Percentiles rank a stretch among this genome's conserved stretches.
Evolutionary conservation across 805 yeast species (phyloP).

Genomic region (Candida wancherniae): DNA sequence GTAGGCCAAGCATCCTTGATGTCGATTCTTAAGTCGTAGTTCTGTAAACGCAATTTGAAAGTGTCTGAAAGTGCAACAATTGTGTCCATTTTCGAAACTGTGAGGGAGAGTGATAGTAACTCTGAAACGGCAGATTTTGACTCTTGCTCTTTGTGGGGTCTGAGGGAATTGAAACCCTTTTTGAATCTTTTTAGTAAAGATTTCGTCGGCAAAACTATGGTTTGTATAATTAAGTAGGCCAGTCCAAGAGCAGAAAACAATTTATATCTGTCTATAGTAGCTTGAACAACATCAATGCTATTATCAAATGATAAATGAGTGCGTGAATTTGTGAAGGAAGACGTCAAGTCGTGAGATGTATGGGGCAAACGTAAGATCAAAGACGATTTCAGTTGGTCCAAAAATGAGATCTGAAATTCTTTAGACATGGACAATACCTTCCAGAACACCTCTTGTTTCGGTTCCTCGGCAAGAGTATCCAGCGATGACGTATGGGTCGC

Average conservation of each 20-base stretch:
- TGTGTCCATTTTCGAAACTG: slow-evolving; percentile 11
- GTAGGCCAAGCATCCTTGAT: slow-evolving; percentile 1
- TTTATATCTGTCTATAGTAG: slow-evolving; percentile 26
- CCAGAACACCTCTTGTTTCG: slow-evolving; percentile 21
- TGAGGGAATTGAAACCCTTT: slow-evolving; percentile 17
- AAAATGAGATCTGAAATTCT: slow-evolving; percentile 15
- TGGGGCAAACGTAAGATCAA: slow-evolving; percentile 21
- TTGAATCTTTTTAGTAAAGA: slow-evolving; percentile 20
- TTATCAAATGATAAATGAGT: slow-evolving; percentile 3
- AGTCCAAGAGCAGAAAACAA: slow-evolving; percentile 31
- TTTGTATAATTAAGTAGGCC: slow-evolving; percentile 26
- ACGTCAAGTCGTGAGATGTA: slow-evolving; percentile 10
- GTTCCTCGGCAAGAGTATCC: slow-evolving; percentile 23
- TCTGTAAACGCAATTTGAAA: slow-evolving; percentile 18
- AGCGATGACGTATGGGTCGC: slow-evolving; percentile 21
- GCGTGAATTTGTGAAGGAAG: slow-evolving; percentile 2
- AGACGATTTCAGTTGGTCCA: slow-evolving; percentile 13
- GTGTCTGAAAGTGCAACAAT: slow-evolving; percentile 11
- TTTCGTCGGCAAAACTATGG: slow-evolving; percentile 27
- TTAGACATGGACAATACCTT: slow-evolving; percentile 11
- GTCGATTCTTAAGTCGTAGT: slow-evolving; percentile 1
- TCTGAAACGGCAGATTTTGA: slow-evolving; percentile 2
- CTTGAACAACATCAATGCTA: slow-evolving; percentile 15
- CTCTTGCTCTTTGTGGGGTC: background rate
- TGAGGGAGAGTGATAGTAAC: slow-evolving; percentile 1